Evolutionary conservation across 2,329 filamentous ascomycete species (phyloP).

Genomic region (Fusarium xylarioides): DNA sequence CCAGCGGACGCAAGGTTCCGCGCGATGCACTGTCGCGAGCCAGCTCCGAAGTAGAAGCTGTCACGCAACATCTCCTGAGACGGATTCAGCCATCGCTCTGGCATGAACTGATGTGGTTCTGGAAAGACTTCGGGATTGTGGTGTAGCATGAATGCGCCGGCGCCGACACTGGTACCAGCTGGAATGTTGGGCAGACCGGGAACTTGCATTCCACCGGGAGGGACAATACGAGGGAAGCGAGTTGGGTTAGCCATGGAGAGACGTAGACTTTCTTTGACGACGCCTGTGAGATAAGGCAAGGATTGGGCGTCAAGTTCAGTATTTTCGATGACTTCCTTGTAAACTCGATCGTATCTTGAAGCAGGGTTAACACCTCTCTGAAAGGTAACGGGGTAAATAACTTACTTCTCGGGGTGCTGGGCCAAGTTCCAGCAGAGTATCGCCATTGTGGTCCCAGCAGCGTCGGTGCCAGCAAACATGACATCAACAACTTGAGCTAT

Average conservation of each 20-base stretch:
- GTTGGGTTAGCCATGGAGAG: neutral
- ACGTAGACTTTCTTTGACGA: neutral
- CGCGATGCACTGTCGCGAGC: neutral
- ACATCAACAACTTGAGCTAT: neutral
- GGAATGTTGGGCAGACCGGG: neutral
- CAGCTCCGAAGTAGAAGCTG: neutral
- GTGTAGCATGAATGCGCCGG: neutral
- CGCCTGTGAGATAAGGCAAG: neutral
- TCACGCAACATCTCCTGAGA: neutral
- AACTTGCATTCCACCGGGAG: neutral
- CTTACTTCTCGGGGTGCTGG: neutral
- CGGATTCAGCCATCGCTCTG: neutral
- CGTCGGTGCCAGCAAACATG: neutral
- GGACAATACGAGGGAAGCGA: neutral
- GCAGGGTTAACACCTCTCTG: neutral
- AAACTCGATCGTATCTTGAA: neutral
- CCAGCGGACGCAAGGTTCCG: neutral
- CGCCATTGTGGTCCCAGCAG: neutral
- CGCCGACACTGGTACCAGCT: neutral
- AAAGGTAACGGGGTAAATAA: fast-evolving
- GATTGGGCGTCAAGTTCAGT: neutral
- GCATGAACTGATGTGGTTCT: neutral
- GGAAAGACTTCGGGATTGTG: neutral
- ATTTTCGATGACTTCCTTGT: neutral
- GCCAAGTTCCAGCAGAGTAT: neutral